phyloP scores from a whole-genome alignment of 495 filamentous ascomycete species.

The Acidiella bohemica region DNA sequence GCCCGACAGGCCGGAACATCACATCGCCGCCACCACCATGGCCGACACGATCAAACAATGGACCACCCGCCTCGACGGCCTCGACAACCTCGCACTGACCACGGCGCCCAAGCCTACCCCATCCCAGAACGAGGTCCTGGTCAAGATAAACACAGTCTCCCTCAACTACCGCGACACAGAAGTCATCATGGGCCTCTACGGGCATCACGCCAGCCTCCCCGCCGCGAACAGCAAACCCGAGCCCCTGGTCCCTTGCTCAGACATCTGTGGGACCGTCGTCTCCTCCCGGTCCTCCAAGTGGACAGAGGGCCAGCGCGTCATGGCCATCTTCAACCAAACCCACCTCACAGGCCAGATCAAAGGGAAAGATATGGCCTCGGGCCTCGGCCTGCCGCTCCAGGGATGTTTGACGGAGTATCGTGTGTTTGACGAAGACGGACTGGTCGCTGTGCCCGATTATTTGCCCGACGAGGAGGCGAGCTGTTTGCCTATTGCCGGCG shows the following conservation, averaged over 20 bases:
- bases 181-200: constrained; percentile 17
- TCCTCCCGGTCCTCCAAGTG: constrained; percentile 16
- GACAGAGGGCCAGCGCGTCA: constrained; percentile 17
- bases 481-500: constrained; percentile 27
- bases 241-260: constrained; percentile 22
- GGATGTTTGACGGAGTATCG: constrained; percentile 19
- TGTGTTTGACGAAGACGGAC: constrained; percentile 16
- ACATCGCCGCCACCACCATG: background rate
- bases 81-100: constrained; percentile 12
- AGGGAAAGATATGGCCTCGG: constrained; percentile 17
- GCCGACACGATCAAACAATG: constrained; percentile 12
- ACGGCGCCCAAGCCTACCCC: constrained; percentile 12
- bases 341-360: constrained; percentile 19
- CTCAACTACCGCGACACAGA: constrained; percentile 25
- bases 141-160: constrained; percentile 21
- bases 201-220: constrained; percentile 16
- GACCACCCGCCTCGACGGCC: constrained; percentile 12
- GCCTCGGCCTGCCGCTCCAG: constrained; percentile 14
- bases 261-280: constrained; percentile 27
- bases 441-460: constrained; percentile 24
- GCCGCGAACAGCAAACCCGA: constrained; percentile 2
- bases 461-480: constrained; percentile 25
- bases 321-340: constrained; percentile 20
- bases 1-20: no score
- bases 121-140: constrained; percentile 18